Percentiles rank a stretch among this genome's conserved stretches.
These are phyloP conservation scores for Styphnolobium japonicum DNA, from an alignment of 306 rosid species.

Conservation along the genomic window DNA sequence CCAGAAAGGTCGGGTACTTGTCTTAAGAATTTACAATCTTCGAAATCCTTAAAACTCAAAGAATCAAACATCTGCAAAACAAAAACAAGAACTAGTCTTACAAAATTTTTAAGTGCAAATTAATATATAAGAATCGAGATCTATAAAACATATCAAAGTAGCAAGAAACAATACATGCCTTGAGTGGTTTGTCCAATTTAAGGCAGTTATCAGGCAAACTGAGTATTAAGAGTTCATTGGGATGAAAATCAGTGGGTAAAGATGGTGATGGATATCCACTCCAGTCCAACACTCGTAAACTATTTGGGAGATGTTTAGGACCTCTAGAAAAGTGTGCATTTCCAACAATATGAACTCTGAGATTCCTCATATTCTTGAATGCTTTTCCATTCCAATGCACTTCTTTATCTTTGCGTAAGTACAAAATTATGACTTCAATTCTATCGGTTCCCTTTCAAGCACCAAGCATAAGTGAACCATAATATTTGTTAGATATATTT, in stretches of 20 bases:
- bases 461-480: too few relatives aligned
- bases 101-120: too few relatives aligned
- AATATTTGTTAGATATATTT: too few relatives aligned
- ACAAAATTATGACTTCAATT: constrained; percentile 11
- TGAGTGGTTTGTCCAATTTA: not conserved
- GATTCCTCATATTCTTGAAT: constrained; percentile 17
- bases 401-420: not conserved
- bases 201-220: not conserved
- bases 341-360: not conserved
- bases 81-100: too few relatives aligned
- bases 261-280: constrained; percentile 16
- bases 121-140: too few relatives aligned
- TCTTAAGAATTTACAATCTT: not conserved
- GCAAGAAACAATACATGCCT: not conserved
- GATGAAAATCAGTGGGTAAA: constrained; percentile 13
- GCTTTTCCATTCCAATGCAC: constrained; percentile 18
- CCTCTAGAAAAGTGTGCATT: not conserved
- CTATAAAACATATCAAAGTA: too few relatives aligned
- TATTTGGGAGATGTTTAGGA: constrained; percentile 16
- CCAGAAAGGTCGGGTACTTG: not conserved
- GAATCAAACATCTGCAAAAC: not conserved
- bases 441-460: not conserved
- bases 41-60: not conserved
- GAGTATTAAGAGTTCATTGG: not conserved
- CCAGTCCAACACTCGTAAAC: constrained; percentile 18